phyloP scores from a whole-genome alignment of 495 filamentous ascomycete genomes.

The Penicillium paradoxum region DNA sequence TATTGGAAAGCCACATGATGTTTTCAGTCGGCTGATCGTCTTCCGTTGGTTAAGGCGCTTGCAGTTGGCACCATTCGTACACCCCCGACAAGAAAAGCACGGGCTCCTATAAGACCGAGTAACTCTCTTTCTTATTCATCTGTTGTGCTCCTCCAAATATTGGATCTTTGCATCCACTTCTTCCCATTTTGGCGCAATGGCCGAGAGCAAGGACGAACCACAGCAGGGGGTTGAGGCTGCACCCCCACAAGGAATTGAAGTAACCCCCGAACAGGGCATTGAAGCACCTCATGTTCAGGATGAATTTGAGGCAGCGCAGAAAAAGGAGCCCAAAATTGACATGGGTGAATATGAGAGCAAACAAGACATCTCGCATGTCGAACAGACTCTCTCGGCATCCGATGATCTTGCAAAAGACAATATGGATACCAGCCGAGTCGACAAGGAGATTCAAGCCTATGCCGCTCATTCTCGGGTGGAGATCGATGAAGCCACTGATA shows the following conservation, averaged over 20 bases:
- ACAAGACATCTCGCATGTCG: constrained; percentile 46
- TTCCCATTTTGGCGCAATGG: not conserved
- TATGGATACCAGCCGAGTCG: constrained; percentile 51
- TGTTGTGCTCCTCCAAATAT: not conserved
- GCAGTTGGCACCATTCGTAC: not conserved
- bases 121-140: not conserved
- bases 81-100: not conserved
- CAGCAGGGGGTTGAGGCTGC: constrained; percentile 8
- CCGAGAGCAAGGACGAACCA: not conserved
- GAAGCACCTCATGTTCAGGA: not conserved
- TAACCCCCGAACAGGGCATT: constrained; percentile 3
- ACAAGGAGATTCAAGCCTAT: constrained; percentile 62
- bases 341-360: constrained; percentile 18
- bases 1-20: not conserved
- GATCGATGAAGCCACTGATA: constrained; percentile 52
- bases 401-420: constrained; percentile 44
- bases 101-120: not conserved
- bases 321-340: constrained; percentile 1
- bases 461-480: constrained; percentile 43
- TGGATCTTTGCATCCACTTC: not conserved
- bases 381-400: constrained; percentile 37
- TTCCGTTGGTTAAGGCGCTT: not conserved
- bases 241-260: not conserved
- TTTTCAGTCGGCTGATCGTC: not conserved
- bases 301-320: not conserved